Conservation (phyloP, 148 eudicot species). For the Chenopodium berlandieri region DNA sequence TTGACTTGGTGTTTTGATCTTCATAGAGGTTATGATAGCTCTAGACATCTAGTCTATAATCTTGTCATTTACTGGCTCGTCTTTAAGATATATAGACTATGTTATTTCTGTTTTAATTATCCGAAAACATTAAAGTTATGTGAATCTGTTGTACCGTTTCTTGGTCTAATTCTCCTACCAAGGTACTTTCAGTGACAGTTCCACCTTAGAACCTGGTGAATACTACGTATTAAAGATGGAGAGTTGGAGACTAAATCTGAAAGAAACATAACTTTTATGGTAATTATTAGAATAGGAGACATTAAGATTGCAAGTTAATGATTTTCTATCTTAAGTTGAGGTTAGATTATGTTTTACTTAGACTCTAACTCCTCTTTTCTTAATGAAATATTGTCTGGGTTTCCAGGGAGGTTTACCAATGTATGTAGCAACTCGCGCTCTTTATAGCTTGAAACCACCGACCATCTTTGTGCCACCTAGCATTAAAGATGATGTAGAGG, state of each 20-base stretch:
- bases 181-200: background rate
- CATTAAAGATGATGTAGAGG: constrained; percentile 86
- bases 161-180: background rate
- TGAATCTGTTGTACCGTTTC: background rate
- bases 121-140: background rate
- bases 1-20: too few relatives aligned
- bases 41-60: background rate
- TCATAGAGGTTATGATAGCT: too few relatives aligned
- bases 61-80: background rate
- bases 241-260: constrained; percentile 1
- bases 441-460: constrained; percentile 86
- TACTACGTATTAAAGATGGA: background rate
- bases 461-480: constrained; percentile 89
- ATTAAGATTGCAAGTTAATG: background rate
- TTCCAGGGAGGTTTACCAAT: constrained; percentile 93
- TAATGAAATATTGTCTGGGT: constrained; percentile 24
- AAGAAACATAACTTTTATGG: background rate
- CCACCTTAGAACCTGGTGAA: background rate
- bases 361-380: constrained; percentile 2
- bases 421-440: constrained; percentile 91
- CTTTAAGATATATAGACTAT: background rate
- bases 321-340: constrained; percentile 4
- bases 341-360: constrained; percentile 2
- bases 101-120: background rate
- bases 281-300: background rate